Evolutionary conservation across 441 rosid genomes (phyloP), one percentile per base, ranked within the genome.

Genomic region (Iberis amara): DNA sequence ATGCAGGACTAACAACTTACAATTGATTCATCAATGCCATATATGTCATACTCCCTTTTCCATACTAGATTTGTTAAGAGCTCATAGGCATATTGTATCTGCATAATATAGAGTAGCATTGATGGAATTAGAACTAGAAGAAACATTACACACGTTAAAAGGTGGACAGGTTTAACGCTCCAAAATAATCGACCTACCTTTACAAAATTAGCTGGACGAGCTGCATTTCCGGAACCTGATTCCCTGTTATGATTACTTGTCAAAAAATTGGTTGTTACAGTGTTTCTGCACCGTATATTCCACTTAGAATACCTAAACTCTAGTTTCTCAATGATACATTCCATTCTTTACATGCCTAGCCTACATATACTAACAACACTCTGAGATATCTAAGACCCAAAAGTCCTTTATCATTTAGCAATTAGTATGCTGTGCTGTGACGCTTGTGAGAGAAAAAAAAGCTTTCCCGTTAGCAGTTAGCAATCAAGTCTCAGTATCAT

Each of bases 71-170:
- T 78, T 7, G 68, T 75, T 68, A 91, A 73, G 55, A 91, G 57
- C 74, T 91, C 98, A 57, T 79, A 88, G 13, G 94, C 91, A 74
- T 88, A 88, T 45, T 55, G 91, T 33, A 79, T 73, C 98, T 91
- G 85, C 71, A 71, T 71, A 48, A 27, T 18, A 66, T 37, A 32
- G 11, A 62, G 53, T 4, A 54, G 11, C 47, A 36, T 4, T n/a
- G 3, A 50, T 38, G 39, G 23, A 36, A 48, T 36, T 14, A 65
- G 7, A 31, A 31, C 30, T 26, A 26, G 12, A 12, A 31, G 40
- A 55, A 31, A 54, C 18, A 8, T 33, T 30, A 49, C 11, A 24
- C 31, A 52, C 11, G 38, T 40, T 3, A 12, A 32, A 52, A 35
- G 33, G 57, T 41, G 39, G 24, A 24, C 23, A 58, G 27, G 33